phyloP scores from a whole-genome alignment of 208 protist species.

The Phytomonas francai region DNA sequence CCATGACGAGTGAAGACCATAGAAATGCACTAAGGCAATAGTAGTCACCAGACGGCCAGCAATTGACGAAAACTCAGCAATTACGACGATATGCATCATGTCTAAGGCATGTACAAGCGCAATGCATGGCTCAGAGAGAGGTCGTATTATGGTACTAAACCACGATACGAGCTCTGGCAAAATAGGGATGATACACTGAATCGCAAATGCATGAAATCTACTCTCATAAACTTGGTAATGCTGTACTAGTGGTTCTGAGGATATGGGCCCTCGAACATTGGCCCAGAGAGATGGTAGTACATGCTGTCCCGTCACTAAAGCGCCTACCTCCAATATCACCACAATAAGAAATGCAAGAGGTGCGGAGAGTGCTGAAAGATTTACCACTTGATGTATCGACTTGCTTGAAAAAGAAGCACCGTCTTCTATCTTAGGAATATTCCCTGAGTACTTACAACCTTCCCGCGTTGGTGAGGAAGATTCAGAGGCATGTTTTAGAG shows the following conservation, averaged over 20 bases:
- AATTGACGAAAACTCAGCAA: conserved; percentile 56
- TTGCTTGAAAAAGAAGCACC: not conserved
- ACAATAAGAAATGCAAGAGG: conserved; percentile 29
- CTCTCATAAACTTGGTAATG: not conserved
- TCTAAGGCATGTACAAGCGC: conserved; percentile 60
- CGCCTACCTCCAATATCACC: conserved; percentile 17
- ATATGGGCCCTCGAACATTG: not conserved
- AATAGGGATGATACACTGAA: conserved; percentile 2
- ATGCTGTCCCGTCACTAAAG: not conserved
- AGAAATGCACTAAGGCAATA: conserved; percentile 23
- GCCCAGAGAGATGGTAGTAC: not conserved
- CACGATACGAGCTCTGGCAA: conserved; percentile 50
- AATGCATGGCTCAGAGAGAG: conserved; percentile 54
- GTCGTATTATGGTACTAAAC: conserved; percentile 29
- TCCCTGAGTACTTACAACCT: not conserved
- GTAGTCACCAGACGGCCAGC: conserved; percentile 38
- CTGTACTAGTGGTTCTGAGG: not conserved
- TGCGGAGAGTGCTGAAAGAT: conserved; percentile 32
- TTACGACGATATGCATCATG: conserved; percentile 46
- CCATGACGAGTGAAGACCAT: conserved; percentile 18
- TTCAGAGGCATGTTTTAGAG: not conserved
- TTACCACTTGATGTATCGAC: conserved; percentile 23
- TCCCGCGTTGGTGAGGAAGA: not conserved
- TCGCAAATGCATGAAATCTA: not conserved
- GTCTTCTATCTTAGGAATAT: not conserved